Evolutionary conservation across 495 filamentous ascomycete species (phyloP).

Genomic region (Aspergillus heteromorphus): DNA sequence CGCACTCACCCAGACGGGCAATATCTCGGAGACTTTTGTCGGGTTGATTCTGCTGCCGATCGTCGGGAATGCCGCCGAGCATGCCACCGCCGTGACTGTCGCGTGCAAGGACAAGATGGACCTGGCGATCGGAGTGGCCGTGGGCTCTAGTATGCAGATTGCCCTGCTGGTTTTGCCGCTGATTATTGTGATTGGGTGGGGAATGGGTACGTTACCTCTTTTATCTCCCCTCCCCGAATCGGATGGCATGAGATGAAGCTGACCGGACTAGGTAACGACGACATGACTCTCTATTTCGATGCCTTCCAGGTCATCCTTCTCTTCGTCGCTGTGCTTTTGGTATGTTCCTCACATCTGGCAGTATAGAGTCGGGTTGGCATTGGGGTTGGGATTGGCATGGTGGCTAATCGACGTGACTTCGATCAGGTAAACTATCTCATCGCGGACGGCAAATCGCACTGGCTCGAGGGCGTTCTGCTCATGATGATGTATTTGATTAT

Average conservation of each 20-base stretch:
- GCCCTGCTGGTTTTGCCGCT: constrained; percentile 74
- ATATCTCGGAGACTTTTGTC: constrained; percentile 69
- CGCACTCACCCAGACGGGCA: constrained; percentile 52
- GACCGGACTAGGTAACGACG: constrained; percentile 20
- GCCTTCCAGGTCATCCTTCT: constrained; percentile 74
- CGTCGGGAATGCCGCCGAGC: constrained; percentile 84
- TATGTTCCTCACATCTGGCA: constrained; percentile 8
- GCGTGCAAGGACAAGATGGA: constrained; percentile 92
- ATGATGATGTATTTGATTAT: constrained; percentile 73
- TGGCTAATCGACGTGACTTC: no score
- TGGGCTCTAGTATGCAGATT: constrained; percentile 85
- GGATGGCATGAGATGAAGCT: not conserved
- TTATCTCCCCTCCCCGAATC: no score
- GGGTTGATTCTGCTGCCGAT: constrained; percentile 84
- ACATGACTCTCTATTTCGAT: constrained; percentile 68
- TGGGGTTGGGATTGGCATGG: not conserved
- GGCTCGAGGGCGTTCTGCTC: constrained; percentile 71
- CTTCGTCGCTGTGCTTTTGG: constrained; percentile 69
- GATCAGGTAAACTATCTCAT: constrained; percentile 84
- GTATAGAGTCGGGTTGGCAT: not conserved
- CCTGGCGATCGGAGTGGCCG: constrained; percentile 75
- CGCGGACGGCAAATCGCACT: constrained; percentile 53
- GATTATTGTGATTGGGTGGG: constrained; percentile 76
- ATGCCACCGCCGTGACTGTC: constrained; percentile 81
- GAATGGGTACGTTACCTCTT: constrained; percentile 59